Percentiles rank a stretch among this genome's conserved stretches.
These are phyloP conservation scores for Cercospora citrullina DNA, from an alignment of 2,329 filamentous ascomycete genomes.

Conservation along the genomic window DNA sequence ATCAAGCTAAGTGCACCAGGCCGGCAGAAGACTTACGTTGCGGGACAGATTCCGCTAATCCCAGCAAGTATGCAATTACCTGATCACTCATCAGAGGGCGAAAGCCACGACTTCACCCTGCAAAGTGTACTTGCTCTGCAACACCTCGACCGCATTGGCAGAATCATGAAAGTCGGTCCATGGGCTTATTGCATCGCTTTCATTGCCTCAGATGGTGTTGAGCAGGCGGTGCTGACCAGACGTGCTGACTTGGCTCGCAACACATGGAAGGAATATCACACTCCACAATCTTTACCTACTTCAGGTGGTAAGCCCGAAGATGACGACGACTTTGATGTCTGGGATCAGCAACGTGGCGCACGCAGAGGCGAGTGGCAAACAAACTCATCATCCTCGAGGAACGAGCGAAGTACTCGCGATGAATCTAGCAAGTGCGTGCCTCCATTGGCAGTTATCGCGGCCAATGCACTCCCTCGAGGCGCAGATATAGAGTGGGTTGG, in stretches of 20 bases:
- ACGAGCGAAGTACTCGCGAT: constrained; percentile 8
- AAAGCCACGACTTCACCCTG: constrained; percentile 35
- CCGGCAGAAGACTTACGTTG: constrained; percentile 61
- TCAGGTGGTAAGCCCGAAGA: constrained; percentile 38
- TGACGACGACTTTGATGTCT: constrained; percentile 64
- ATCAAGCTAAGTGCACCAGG: constrained; percentile 54
- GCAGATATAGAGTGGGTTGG: constrained; percentile 75
- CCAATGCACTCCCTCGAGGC: constrained; percentile 71
- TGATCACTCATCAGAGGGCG: not conserved
- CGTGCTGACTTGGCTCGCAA: constrained; percentile 27
- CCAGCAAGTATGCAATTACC: constrained; percentile 72
- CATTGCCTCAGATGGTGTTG: constrained; percentile 51
- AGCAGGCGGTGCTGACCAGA: constrained; percentile 34
- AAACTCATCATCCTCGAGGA: constrained; percentile 39
- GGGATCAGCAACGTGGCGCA: constrained; percentile 59
- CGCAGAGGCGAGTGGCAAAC: constrained; percentile 29
- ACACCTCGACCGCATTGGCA: constrained; percentile 82
- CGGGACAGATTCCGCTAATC: constrained; percentile 87
- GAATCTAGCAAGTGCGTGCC: constrained; percentile 44
- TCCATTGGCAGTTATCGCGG: constrained; percentile 72
- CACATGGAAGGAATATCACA: constrained; percentile 46
- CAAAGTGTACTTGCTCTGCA: constrained; percentile 76
- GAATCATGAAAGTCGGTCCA: constrained; percentile 68
- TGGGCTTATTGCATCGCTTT: constrained; percentile 78
- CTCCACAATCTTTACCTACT: constrained; percentile 13